Evolutionary conservation across 371 early-diverging fungal genomes (phyloP).

Genomic region (Actinomucor elegans): DNA sequence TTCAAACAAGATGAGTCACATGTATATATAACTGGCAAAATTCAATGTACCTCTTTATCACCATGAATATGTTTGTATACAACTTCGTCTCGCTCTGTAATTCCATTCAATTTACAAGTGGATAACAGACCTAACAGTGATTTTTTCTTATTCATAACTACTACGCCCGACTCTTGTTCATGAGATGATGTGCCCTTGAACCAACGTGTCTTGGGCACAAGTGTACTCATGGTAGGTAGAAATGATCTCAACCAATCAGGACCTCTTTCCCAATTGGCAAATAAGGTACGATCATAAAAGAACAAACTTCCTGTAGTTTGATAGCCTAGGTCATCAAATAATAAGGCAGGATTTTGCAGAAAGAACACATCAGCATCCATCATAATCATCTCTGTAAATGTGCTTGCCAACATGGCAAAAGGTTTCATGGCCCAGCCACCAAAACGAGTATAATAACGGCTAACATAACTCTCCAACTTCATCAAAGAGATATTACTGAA

Average conservation of each 20-base stretch:
- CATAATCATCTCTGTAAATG: conserved; percentile 58
- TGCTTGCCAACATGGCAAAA: conserved; percentile 57
- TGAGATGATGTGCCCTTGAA: conserved; percentile 25
- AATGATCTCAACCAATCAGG: conserved; percentile 38
- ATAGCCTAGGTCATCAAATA: conserved; percentile 53
- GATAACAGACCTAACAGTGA: conserved; percentile 55
- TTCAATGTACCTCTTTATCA: conserved; percentile 41
- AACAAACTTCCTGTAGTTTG: conserved; percentile 48
- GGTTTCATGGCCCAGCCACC: conserved; percentile 62
- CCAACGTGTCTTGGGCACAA: conserved; percentile 31
- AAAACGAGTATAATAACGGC: conserved; percentile 36
- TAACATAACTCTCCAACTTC: conserved; percentile 43
- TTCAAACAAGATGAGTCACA: too few relatives aligned
- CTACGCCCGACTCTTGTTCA: conserved; percentile 66
- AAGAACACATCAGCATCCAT: conserved; percentile 72
- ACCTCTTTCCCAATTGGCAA: conserved; percentile 26
- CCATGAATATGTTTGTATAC: conserved; percentile 46
- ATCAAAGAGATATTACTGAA: conserved; percentile 36
- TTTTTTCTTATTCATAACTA: conserved; percentile 57
- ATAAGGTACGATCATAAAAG: conserved; percentile 57
- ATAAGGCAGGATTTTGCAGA: conserved; percentile 49
- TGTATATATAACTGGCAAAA: too few relatives aligned
- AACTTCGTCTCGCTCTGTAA: conserved; percentile 36
- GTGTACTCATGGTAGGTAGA: conserved; percentile 24
- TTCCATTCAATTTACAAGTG: conserved; percentile 56